Conservation (phyloP, 2,329 filamentous ascomycete genomes). For the Chaetothyriales sp. region DNA sequence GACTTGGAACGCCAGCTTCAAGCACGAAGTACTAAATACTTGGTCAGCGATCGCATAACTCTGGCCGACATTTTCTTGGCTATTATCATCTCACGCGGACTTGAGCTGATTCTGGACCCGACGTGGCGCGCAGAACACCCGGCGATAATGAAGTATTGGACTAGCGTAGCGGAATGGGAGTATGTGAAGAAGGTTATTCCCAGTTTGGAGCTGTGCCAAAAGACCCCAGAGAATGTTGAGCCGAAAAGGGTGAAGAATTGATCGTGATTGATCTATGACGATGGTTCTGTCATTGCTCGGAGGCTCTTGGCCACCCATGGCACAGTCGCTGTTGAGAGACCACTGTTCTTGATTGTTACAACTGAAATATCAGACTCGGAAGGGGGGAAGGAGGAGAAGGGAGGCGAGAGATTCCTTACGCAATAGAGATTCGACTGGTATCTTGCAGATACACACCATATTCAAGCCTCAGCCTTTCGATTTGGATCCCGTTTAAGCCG, state of each 20-base stretch:
- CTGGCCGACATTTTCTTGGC: conserved; percentile 81
- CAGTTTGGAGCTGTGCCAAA: background rate
- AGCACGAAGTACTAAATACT: conserved; percentile 37
- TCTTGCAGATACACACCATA: background rate
- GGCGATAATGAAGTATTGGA: conserved; percentile 38
- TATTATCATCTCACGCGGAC: conserved; percentile 65
- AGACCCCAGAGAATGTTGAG: background rate
- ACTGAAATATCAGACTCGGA: background rate
- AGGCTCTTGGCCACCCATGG: background rate
- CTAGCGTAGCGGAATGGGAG: background rate
- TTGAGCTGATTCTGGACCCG: conserved; percentile 88
- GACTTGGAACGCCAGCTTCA: background rate
- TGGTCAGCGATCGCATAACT: conserved; percentile 91
- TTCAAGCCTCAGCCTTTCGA: background rate
- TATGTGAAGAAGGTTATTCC: background rate
- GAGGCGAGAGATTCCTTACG: background rate
- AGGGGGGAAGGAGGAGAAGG: too few relatives aligned
- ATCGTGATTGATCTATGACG: background rate
- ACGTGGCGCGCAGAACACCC: conserved; percentile 67
- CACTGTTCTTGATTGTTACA: background rate
- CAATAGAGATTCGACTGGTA: background rate
- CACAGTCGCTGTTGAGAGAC: background rate
- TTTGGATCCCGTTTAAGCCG: background rate
- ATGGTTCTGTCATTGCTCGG: background rate
- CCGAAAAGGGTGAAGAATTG: background rate